Evolutionary conservation across 805 yeast genomes (phyloP).

Genomic region (Hanseniaspora taiwanica): DNA sequence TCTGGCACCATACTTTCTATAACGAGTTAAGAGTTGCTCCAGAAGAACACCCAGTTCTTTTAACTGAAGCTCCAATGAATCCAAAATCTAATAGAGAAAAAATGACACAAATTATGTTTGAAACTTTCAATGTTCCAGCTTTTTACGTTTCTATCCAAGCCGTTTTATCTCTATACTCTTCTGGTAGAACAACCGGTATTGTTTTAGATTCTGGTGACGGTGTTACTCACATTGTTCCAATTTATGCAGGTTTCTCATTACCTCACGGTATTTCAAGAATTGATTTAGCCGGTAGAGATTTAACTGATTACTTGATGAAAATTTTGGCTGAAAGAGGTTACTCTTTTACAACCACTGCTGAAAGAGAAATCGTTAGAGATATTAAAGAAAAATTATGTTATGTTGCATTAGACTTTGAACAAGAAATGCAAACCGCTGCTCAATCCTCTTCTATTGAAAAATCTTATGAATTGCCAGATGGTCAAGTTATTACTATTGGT

Average conservation of each 20-base stretch:
- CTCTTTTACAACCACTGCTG: slow-evolving; percentile 97
- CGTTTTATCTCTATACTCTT: slow-evolving; percentile 92
- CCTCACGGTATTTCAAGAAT: slow-evolving; percentile 98
- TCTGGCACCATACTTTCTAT: slow-evolving; percentile 99
- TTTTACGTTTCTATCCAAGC: slow-evolving; percentile 99
- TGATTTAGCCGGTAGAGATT: slow-evolving; percentile 99
- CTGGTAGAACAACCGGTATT: slow-evolving; percentile 99
- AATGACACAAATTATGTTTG: slow-evolving; percentile 99
- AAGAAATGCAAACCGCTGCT: slow-evolving; percentile 98
- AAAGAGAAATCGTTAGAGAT: slow-evolving; percentile 82
- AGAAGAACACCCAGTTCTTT: slow-evolving; percentile 98
- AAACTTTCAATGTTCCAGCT: slow-evolving; percentile 98
- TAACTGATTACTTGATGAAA: slow-evolving; percentile 98
- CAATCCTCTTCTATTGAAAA: slow-evolving; percentile 97
- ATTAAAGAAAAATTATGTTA: slow-evolving; percentile 98
- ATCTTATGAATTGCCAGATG: slow-evolving; percentile 98
- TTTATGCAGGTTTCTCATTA: slow-evolving; percentile 98
- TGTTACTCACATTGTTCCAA: slow-evolving; percentile 99
- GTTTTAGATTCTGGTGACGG: slow-evolving; percentile 99
- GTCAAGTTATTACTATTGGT: slow-evolving; percentile 98
- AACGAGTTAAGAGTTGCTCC: slow-evolving; percentile 99
- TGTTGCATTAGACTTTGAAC: slow-evolving; percentile 98
- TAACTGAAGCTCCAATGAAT: slow-evolving; percentile 99
- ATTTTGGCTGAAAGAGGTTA: slow-evolving; percentile 97
- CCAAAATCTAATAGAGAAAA: slow-evolving; percentile 99